Base-by-base conservation (phyloP, 2,329 filamentous ascomycete species). In the Trichoderma sp. region DNA sequence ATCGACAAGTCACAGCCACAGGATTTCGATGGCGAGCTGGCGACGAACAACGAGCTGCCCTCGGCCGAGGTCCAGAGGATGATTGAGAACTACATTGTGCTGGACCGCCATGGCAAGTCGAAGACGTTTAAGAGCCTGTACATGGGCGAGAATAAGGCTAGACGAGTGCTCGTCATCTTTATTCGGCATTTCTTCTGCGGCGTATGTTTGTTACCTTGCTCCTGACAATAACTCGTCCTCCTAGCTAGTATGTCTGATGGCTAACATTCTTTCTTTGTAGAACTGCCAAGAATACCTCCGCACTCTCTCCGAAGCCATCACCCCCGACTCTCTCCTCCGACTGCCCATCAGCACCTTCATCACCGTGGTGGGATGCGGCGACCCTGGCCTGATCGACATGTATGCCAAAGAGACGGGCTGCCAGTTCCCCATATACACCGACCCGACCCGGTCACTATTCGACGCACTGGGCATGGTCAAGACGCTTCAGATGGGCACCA, bases 141-240 rank as follows among this genome's bases (percentile, higher is more conserved):
- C 76, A 83, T 82, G 39, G 86, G 87, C 4, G 81, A 77, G 58
- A 85, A 86, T 66, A 82, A 83, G 3, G 81, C 85, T 14, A 81
- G 84, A 21, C 82, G 88, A 3, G 87, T 92, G 32, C 82, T 94
- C 37, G 79, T 93, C 52, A 87, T 94, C 72, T 94, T 94, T 76
- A 84, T 94, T 68, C 86, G 91, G 55, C 91, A 94, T 80, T 94
- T 94, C 79, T 93, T 92, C 83, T 94, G 91, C 76, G 90, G 90
- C 43, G 91, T 92, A 83, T 78, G 90, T 18, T 18, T 78, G 90
- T 18, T 18, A 5, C 5, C 14, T 84, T 52, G 16, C 54, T 24
- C 37, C 30, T 63, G 28, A 8, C 39, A 32, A 26, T 55, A 46
- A n/a, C n/a, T n/a, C n/a, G n/a, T 13, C 16, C 14, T 32, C 37